These are phyloP conservation scores for Tetrapisispora phaffii DNA, from an alignment of 805 yeast species.

Conservation along the genomic window DNA sequence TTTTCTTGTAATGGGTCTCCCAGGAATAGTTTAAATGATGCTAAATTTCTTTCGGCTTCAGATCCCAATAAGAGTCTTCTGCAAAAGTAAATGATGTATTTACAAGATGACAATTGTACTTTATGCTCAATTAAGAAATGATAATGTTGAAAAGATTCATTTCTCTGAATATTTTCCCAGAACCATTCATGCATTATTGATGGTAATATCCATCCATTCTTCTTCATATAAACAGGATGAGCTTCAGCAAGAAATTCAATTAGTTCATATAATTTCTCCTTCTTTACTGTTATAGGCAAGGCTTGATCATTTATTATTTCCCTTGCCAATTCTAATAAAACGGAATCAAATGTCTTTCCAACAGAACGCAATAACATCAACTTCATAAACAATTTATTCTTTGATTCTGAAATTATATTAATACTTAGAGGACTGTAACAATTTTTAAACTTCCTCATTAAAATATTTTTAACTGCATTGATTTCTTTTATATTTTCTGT, in stretches of 20 bases:
- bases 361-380: slow-evolving; percentile 10
- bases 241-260: slow-evolving; percentile 15
- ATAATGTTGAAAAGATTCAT: slow-evolving; percentile 18
- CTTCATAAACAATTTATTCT: slow-evolving; percentile 5
- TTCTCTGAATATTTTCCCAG: slow-evolving; percentile 10
- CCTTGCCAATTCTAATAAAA: slow-evolving; percentile 6
- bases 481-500: neutral
- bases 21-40: slow-evolving; percentile 21
- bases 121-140: slow-evolving; percentile 18
- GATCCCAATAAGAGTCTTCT: slow-evolving; percentile 21
- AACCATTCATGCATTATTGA: slow-evolving; percentile 23
- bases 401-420: slow-evolving; percentile 1
- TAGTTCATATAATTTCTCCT: slow-evolving; percentile 10
- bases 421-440: slow-evolving; percentile 5
- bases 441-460: slow-evolving; percentile 5
- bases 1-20: slow-evolving; percentile 8
- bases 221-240: slow-evolving; percentile 9
- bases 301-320: slow-evolving; percentile 1
- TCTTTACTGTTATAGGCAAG: slow-evolving; percentile 6
- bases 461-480: neutral
- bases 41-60: slow-evolving; percentile 20
- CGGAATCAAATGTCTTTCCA: slow-evolving; percentile 9
- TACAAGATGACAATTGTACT: slow-evolving; percentile 13
- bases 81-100: slow-evolving; percentile 7
- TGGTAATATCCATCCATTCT: slow-evolving; percentile 13